These are phyloP conservation scores for Dendrobium officinale DNA, from an alignment of 106 monocot genomes.

Conservation along the genomic window DNA sequence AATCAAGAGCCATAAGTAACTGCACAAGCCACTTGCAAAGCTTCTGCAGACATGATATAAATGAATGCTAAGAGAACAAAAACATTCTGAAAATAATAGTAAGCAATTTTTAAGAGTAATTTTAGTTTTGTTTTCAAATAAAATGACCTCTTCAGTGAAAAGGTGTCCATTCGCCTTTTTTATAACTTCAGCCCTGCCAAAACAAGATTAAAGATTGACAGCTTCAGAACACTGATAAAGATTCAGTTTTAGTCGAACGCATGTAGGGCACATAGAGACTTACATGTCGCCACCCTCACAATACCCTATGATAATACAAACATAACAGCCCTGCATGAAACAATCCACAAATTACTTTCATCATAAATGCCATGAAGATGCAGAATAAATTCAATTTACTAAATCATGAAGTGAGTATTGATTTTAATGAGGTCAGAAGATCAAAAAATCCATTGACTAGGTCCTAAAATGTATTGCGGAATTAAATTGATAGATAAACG, in stretches of 20 bases:
- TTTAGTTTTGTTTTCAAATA: neutral
- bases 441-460: neutral
- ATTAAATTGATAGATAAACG: neutral
- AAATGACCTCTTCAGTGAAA: constrained; percentile 79
- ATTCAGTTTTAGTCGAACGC: neutral
- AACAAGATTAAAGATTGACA: neutral
- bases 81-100: neutral
- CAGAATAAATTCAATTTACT: neutral
- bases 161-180: constrained; percentile 81
- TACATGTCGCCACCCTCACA: constrained; percentile 99
- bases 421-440: neutral
- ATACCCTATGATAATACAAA: constrained; percentile 93
- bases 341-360: constrained; percentile 5
- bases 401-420: neutral
- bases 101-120: neutral
- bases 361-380: neutral
- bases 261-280: constrained; percentile 15
- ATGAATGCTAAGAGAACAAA: neutral
- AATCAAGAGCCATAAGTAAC: constrained; percentile 96
- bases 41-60: constrained; percentile 43
- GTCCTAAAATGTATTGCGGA: neutral
- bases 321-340: constrained; percentile 85
- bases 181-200: constrained; percentile 75
- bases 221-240: neutral
- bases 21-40: constrained; percentile 99